Evolutionary conservation across 306 rosid genomes (phyloP).

Genomic region (Lablab purpureus): DNA sequence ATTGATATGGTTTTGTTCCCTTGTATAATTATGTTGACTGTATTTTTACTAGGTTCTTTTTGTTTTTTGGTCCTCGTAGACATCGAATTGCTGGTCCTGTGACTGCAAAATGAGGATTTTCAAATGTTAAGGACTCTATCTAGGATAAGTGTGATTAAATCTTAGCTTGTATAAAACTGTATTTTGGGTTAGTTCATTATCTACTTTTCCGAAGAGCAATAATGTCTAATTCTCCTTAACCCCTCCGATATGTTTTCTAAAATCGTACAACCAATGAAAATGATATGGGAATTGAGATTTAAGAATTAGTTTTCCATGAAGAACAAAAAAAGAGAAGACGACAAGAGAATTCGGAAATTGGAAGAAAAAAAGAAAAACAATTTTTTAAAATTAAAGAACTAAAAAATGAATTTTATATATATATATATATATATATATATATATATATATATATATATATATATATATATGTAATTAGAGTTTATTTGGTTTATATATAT

Average conservation of each 20-base stretch:
- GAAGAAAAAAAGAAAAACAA: too few relatives aligned
- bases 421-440: too few relatives aligned
- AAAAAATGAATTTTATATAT: too few relatives aligned
- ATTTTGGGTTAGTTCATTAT: background rate
- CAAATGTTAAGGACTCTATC: background rate
- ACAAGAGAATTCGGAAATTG: too few relatives aligned
- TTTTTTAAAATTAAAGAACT: too few relatives aligned
- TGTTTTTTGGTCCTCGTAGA: background rate
- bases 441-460: too few relatives aligned
- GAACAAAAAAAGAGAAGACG: too few relatives aligned
- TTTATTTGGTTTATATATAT: too few relatives aligned
- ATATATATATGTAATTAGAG: too few relatives aligned
- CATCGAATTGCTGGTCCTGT: background rate
- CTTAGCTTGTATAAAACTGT: background rate
- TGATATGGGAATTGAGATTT: too few relatives aligned
- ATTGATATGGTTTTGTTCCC: constrained; percentile 23
- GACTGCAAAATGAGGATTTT: background rate
- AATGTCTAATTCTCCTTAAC: background rate
- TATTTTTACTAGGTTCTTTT: background rate
- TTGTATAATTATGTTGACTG: background rate
- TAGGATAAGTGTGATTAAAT: background rate
- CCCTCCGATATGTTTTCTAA: background rate
- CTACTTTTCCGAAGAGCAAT: background rate
- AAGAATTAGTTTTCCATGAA: too few relatives aligned
- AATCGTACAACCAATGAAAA: background rate